These are phyloP conservation scores for Trichomonascaceae sp. DNA, from an alignment of 1,139 yeast species.

Conservation along the genomic window DNA sequence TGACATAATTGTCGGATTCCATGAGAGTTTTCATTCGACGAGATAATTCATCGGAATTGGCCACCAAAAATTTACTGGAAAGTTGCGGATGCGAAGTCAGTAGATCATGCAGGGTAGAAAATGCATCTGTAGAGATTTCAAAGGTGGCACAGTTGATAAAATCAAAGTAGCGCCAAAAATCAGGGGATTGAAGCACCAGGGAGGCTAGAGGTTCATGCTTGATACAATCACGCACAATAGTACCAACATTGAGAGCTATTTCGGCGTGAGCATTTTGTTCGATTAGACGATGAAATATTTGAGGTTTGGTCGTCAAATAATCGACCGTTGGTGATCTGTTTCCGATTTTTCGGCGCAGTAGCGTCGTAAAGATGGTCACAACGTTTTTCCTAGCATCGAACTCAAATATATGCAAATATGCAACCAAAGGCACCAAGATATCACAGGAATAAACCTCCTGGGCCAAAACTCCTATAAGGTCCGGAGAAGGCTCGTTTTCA, in stretches of 20 bases:
- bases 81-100: constrained; percentile 54
- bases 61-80: constrained; percentile 59
- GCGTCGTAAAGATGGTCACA: constrained; percentile 60
- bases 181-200: constrained; percentile 48
- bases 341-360: constrained; percentile 75
- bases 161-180: constrained; percentile 77
- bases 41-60: constrained; percentile 46
- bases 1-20: constrained; percentile 76
- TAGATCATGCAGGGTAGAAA: constrained; percentile 60
- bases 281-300: constrained; percentile 55
- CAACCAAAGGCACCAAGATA: constrained; percentile 54
- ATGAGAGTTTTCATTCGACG: constrained; percentile 60
- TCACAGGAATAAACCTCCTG: constrained; percentile 75
- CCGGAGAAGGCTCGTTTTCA: constrained; percentile 64
- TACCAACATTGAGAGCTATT: constrained; percentile 67
- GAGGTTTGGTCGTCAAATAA: constrained; percentile 63
- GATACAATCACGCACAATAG: constrained; percentile 78
- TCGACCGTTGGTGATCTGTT: constrained; percentile 82
- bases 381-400: constrained; percentile 90
- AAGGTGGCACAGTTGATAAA: constrained; percentile 72
- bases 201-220: constrained; percentile 68
- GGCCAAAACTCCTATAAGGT: constrained; percentile 59
- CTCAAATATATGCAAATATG: constrained; percentile 58
- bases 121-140: constrained; percentile 87
- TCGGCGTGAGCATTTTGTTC: constrained; percentile 69